Base-by-base conservation (phyloP, 768 basidiomycete species). In the Rhodotorula graminis region DNA sequence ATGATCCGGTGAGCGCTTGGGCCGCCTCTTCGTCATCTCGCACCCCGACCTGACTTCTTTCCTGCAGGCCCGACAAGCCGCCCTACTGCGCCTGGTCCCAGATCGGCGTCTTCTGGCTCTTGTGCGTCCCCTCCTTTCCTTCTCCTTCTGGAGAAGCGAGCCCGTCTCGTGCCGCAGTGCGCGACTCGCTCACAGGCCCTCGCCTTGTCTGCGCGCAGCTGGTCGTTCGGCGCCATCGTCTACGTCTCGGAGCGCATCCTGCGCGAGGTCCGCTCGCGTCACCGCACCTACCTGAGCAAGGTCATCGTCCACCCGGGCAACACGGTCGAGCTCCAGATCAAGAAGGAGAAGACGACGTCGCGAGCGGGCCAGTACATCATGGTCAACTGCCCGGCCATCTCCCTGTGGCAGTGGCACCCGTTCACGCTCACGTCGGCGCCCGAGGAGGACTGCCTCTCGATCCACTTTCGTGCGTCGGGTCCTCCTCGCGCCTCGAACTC, bases 391-490 rank as follows among this genome's bases (percentile, higher is more conserved):
- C 94, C 93, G 16, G 90, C 92, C 81, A 84, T 97, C 59, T 92
- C 90, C 29, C 95, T 92, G 83, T 94, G 90, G 85, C 92, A 96
- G 80, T 97, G 93, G 90, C 94, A 97, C 79, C 93, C 93, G 16
- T 96, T 96, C 85, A 95, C 93, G 25, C 86, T 96, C 71, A 63
- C 64, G 69, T 91, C 90, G 76, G 92, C 94, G 0, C 94, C 93
- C 2, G 93, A 96, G 79, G 93, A 96, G 80, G 93, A 94, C 78
- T 95, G 93, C 80, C 88, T 95, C 75, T 93, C 91, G 1, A 88
- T 96, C 21, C 95, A 98, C 80, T 89, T 97, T 77, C 90, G 93
- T 80, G 85, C 37, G 66, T 37, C 37, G 37, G n/a, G 37, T 37
- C 37, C 37, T 37, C 37, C 37, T 64, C 27, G 33, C 49, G 27